Percentiles rank a stretch among this genome's conserved stretches.
Conservation (phyloP, 2,329 filamentous ascomycete genomes). For the Curvularia sp. region DNA sequence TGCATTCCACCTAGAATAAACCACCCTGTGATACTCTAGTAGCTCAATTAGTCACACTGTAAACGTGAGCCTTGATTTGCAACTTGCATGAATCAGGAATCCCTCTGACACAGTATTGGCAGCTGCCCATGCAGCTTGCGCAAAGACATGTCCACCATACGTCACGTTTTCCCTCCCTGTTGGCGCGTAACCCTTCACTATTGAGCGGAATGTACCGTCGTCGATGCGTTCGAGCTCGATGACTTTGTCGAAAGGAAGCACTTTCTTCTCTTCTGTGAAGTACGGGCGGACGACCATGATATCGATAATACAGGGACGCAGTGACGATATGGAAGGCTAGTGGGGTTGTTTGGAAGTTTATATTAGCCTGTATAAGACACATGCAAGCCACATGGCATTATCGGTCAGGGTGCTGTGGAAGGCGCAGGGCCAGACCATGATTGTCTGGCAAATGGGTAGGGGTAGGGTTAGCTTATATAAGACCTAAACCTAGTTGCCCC, state of each 20-base stretch:
- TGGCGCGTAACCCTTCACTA: constrained; percentile 54
- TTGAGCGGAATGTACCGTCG: constrained; percentile 51
- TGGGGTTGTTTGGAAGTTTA: background rate
- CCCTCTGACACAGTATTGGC: constrained; percentile 61
- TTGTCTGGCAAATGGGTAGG: too few relatives aligned
- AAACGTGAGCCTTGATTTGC: background rate
- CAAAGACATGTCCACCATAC: constrained; percentile 65
- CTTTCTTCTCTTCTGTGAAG: constrained; percentile 32
- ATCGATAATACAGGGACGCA: background rate
- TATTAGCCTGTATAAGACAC: background rate
- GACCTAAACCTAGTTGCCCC: too few relatives aligned
- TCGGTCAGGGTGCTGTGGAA: too few relatives aligned
- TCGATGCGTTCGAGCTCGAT: constrained; percentile 53
- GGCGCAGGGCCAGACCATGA: too few relatives aligned
- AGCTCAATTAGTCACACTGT: background rate
- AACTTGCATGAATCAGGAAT: constrained; percentile 59
- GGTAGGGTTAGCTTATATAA: too few relatives aligned
- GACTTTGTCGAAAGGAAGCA: constrained; percentile 52
- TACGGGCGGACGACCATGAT: constrained; percentile 40
- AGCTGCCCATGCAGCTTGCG: constrained; percentile 65
- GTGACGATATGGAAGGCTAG: background rate
- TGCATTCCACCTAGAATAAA: constrained; percentile 55
- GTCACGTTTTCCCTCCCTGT: constrained; percentile 52
- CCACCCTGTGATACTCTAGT: background rate
- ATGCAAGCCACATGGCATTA: too few relatives aligned